Conservation (phyloP, 2,329 filamentous ascomycete species). For the Emmonsia crescens region DNA sequence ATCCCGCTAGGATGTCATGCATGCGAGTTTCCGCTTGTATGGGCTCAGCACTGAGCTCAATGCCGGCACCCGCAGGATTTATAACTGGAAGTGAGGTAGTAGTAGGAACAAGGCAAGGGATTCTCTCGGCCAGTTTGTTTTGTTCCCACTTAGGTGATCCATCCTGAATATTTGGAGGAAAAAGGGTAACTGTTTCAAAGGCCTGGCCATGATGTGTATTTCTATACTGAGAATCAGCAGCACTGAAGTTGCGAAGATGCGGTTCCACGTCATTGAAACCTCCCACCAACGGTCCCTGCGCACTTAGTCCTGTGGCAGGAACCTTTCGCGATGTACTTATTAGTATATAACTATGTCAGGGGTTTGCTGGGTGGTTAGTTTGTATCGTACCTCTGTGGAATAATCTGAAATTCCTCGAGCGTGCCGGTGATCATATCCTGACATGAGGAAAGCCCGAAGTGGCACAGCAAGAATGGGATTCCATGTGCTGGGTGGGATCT, state of each 20-base stretch:
- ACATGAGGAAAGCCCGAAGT: slow-evolving; percentile 3
- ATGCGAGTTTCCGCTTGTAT: slow-evolving; percentile 68
- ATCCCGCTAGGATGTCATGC: slow-evolving; percentile 76
- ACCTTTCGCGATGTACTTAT: background rate
- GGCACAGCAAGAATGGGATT: background rate
- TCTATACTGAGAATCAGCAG: background rate
- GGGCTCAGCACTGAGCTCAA: slow-evolving; percentile 46
- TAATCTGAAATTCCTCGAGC: background rate
- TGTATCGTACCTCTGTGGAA: background rate
- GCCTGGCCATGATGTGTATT: background rate
- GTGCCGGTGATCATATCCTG: slow-evolving; percentile 1
- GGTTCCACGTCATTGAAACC: background rate
- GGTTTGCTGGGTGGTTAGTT: background rate
- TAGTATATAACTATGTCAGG: background rate
- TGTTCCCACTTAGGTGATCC: background rate
- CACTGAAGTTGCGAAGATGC: background rate
- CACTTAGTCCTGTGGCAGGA: background rate
- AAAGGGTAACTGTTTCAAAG: background rate
- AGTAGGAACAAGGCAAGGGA: background rate
- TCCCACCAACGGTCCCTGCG: background rate
- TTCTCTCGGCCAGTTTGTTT: background rate
- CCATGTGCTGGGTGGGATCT: background rate
- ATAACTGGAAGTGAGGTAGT: background rate
- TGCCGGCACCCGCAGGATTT: slow-evolving; percentile 35
- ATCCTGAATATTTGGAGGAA: background rate